Percentiles rank a stretch among this genome's conserved stretches.
These are phyloP conservation scores for Erodium chrysanthum DNA, from an alignment of 441 rosid genomes.

Conservation along the genomic window DNA sequence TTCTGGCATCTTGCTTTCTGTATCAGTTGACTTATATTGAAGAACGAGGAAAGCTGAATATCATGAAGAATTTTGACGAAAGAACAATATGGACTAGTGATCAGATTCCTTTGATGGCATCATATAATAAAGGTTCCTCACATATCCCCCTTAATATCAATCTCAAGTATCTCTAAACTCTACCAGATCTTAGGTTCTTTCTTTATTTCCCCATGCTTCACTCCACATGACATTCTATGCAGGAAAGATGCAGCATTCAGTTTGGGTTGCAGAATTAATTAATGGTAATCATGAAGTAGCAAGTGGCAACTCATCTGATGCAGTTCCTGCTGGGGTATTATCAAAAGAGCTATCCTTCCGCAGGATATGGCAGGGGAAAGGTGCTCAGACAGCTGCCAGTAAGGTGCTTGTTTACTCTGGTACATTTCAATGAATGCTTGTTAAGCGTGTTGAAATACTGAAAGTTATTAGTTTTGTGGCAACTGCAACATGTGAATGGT, in stretches of 20 bases:
- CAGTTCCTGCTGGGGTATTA: slow-evolving; percentile 40
- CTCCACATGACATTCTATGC: slow-evolving; percentile 24
- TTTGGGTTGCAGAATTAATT: slow-evolving; percentile 72
- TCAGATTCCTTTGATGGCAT: slow-evolving; percentile 76
- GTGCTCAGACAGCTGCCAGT: slow-evolving; percentile 73
- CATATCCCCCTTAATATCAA: slow-evolving; percentile 17
- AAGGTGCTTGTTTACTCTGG: slow-evolving; percentile 40
- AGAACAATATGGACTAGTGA: slow-evolving; percentile 92
- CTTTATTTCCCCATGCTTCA: slow-evolving; percentile 13
- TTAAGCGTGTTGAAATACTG: neutral
- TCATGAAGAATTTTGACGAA: slow-evolving; percentile 80
- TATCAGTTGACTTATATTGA: slow-evolving; percentile 62
- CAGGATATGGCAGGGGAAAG: slow-evolving; percentile 94
- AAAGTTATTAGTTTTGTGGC: too few species aligned
- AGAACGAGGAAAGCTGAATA: slow-evolving; percentile 77
- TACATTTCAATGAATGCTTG: slow-evolving; percentile 3
- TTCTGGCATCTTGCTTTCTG: neutral
- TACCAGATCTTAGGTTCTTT: slow-evolving; percentile 8
- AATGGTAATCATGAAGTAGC: slow-evolving; percentile 49
- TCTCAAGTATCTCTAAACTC: neutral
- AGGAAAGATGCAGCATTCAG: slow-evolving; percentile 94
- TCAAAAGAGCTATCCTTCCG: slow-evolving; percentile 62
- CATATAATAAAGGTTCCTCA: slow-evolving; percentile 70
- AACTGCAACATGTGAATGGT: too few species aligned
- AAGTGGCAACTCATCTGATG: slow-evolving; percentile 31